A percentile compares a stretch with the other conserved stretches of the same genome.
phyloP scores from a whole-genome alignment of 2,329 filamentous ascomycete species.

The Byssochlamys sp. region DNA sequence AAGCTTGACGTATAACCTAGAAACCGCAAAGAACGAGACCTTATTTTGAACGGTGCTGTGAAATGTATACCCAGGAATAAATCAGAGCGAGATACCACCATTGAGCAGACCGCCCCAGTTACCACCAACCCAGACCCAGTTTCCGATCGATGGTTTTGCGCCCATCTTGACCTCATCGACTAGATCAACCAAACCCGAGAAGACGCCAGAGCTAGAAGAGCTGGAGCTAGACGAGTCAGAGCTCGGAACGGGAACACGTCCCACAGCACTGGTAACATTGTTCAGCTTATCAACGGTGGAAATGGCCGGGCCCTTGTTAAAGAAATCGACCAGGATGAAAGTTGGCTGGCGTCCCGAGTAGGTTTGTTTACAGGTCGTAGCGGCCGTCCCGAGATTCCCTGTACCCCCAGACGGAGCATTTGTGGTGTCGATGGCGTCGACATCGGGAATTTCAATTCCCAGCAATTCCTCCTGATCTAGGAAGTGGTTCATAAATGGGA shows the following conservation, averaged over 20 bases:
- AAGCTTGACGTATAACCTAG: too few relatives aligned
- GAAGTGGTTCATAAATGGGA: constrained; percentile 76
- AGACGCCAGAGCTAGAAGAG: constrained; percentile 25
- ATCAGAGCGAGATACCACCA: constrained; percentile 29
- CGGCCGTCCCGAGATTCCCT: constrained; percentile 44
- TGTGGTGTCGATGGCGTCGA: constrained; percentile 51
- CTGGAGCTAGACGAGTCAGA: constrained; percentile 15
- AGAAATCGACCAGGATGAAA: constrained; percentile 73
- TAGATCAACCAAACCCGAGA: constrained; percentile 30
- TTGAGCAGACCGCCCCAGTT: constrained; percentile 32
- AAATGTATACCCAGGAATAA: neutral
- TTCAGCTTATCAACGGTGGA: constrained; percentile 61
- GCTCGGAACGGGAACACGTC: constrained; percentile 28
- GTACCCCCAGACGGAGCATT: constrained; percentile 52
- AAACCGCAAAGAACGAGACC: neutral
- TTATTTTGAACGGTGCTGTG: neutral
- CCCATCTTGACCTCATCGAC: constrained; percentile 28
- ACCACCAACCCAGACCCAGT: constrained; percentile 38
- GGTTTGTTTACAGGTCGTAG: constrained; percentile 43
- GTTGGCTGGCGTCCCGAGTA: constrained; percentile 55
- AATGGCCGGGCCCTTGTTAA: constrained; percentile 61
- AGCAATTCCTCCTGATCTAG: constrained; percentile 49
- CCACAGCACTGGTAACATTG: constrained; percentile 38
- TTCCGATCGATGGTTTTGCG: constrained; percentile 28
- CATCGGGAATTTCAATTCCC: constrained; percentile 52